Conservation (phyloP, 2,329 filamentous ascomycete genomes). For the Thelonectria discophora region DNA sequence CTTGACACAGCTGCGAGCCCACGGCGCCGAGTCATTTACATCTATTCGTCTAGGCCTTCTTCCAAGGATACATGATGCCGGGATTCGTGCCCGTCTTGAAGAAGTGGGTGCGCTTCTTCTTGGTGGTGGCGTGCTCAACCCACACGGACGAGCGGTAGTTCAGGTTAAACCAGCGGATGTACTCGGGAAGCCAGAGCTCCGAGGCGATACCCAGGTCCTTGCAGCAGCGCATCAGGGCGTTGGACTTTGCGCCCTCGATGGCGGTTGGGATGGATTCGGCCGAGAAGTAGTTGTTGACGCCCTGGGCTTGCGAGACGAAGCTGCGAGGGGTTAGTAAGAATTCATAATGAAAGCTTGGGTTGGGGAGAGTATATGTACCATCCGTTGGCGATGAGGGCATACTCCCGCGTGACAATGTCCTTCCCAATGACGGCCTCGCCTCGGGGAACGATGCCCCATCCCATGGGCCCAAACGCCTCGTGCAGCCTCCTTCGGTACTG, state of each 20-base stretch:
- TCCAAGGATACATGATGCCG: conserved; percentile 74
- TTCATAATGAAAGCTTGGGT: background rate
- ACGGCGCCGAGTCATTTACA: background rate
- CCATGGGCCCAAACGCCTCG: conserved; percentile 89
- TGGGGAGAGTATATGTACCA: conserved; percentile 67
- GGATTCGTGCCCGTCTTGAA: conserved; percentile 72
- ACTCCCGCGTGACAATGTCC: conserved; percentile 86
- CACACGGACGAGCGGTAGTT: conserved; percentile 82
- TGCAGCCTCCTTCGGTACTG: conserved; percentile 95
- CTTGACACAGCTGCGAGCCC: background rate
- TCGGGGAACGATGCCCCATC: conserved; percentile 91
- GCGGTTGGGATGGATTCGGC: conserved; percentile 91
- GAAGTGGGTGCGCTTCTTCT: conserved; percentile 91
- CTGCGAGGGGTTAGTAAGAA: conserved; percentile 55
- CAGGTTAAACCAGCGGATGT: conserved; percentile 83
- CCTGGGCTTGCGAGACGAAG: conserved; percentile 89
- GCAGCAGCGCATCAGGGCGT: conserved; percentile 97
- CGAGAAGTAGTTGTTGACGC: conserved; percentile 93
- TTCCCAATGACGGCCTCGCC: conserved; percentile 87
- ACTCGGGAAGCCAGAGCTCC: conserved; percentile 96
- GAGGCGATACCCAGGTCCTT: conserved; percentile 96
- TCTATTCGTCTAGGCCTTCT: conserved; percentile 40
- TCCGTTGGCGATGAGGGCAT: conserved; percentile 87
- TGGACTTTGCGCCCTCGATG: conserved; percentile 96
- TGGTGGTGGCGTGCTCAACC: conserved; percentile 86